Evolutionary conservation across 257 asterid genomes (phyloP).

Genomic region (Petunia secreta): DNA sequence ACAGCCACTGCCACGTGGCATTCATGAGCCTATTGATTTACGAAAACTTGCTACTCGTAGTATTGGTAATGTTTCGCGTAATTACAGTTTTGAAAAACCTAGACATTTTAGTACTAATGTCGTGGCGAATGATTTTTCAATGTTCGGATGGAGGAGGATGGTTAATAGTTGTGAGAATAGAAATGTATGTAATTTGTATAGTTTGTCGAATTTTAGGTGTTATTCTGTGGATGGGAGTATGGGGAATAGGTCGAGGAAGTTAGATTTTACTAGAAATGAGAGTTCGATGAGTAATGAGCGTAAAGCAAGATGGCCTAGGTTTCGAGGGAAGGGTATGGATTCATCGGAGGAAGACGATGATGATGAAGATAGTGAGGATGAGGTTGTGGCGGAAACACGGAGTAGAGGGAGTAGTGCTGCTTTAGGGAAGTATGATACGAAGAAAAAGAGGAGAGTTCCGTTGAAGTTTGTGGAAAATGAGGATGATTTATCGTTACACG

Average conservation of each 20-base stretch:
- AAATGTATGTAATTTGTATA: conserved; percentile 31
- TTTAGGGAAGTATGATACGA: conserved; percentile 68
- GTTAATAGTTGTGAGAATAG: conserved; percentile 31
- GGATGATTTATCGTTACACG: conserved; percentile 62
- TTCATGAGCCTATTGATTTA: conserved; percentile 56
- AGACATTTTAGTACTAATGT: conserved; percentile 54
- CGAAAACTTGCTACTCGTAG: conserved; percentile 36
- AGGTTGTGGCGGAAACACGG: conserved; percentile 40
- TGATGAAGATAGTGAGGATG: conserved; percentile 41
- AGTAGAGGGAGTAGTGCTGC: conserved; percentile 65
- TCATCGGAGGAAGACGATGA: conserved; percentile 56
- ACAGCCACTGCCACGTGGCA: conserved; percentile 24
- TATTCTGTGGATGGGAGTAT: conserved; percentile 45
- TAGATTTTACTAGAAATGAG: conserved; percentile 43
- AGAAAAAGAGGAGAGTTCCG: conserved; percentile 67
- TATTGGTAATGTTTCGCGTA: neutral
- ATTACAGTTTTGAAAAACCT: conserved; percentile 30
- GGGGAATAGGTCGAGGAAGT: conserved; percentile 27
- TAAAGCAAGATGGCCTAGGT: conserved; percentile 60
- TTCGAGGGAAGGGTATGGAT: conserved; percentile 38
- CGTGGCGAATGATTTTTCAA: conserved; percentile 5
- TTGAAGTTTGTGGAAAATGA: conserved; percentile 64
- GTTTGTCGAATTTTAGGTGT: conserved; percentile 37
- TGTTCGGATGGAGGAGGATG: conserved; percentile 20
- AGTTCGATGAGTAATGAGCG: conserved; percentile 34